These are phyloP conservation scores for Akanthomyces uredinophilus DNA, from an alignment of 2,329 filamentous ascomycete species.

Conservation along the genomic window DNA sequence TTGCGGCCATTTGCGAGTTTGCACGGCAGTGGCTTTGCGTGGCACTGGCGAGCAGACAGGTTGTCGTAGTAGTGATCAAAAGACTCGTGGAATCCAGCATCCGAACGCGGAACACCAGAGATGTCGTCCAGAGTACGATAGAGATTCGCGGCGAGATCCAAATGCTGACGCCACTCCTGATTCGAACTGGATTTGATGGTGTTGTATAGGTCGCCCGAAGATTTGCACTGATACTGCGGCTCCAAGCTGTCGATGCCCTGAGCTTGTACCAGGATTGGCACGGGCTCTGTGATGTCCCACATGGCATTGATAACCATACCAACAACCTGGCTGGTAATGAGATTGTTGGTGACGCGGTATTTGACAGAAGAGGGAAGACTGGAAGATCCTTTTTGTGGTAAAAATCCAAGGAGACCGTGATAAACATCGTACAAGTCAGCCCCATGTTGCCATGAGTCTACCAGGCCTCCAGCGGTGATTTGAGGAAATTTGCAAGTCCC, in stretches of 20 bases:
- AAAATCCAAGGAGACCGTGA: conserved; percentile 60
- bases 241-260: conserved; percentile 65
- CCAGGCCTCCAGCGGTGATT: conserved; percentile 65
- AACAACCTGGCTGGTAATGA: conserved; percentile 76
- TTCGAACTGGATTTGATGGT: conserved; percentile 40
- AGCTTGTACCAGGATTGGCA: conserved; percentile 48
- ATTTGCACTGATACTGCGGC: conserved; percentile 63
- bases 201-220: conserved; percentile 39
- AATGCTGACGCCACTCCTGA: conserved; percentile 57
- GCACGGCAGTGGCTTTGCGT: conserved; percentile 68
- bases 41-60: conserved; percentile 72
- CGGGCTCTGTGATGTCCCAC: conserved; percentile 43
- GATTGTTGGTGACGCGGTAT: conserved; percentile 75
- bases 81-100: conserved; percentile 61
- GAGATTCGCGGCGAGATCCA: conserved; percentile 50
- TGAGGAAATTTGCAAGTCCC: conserved; percentile 78
- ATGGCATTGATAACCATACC: conserved; percentile 70
- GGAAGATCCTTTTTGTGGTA: conserved; percentile 46
- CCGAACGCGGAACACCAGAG: conserved; percentile 55
- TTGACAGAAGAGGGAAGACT: conserved; percentile 42
- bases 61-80: conserved; percentile 86
- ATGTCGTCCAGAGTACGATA: conserved; percentile 60
- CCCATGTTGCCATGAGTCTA: conserved; percentile 72
- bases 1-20: conserved; percentile 41
- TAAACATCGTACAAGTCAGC: conserved; percentile 75